phyloP scores from a whole-genome alignment of 257 asterid species.

The Fraxinus cuspidata region DNA sequence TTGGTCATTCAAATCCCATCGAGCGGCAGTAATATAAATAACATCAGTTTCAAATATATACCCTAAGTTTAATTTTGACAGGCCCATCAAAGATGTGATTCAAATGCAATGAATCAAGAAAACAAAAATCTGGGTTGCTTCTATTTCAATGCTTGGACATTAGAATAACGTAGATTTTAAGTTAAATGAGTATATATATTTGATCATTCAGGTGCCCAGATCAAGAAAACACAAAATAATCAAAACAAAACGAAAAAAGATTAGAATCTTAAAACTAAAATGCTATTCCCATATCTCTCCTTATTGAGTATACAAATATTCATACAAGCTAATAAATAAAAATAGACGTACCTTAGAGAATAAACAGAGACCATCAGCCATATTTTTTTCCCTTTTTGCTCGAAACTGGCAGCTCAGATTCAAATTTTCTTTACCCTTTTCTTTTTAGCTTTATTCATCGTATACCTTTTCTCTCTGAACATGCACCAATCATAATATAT shows the following conservation, averaged over 20 bases:
- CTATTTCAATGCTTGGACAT: neutral
- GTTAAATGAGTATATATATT: conserved; percentile 13
- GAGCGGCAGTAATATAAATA: conserved; percentile 12
- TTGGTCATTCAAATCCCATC: neutral
- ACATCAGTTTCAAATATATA: neutral
- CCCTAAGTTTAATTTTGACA: conserved; percentile 19
- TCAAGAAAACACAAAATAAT: conserved; percentile 26
- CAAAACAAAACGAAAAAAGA: no score
- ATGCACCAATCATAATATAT: conserved; percentile 29
- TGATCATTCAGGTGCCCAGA: conserved; percentile 27
- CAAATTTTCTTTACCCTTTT: conserved; percentile 45
- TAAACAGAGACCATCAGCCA: conserved; percentile 72
- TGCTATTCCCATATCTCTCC: no score
- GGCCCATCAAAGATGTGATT: conserved; percentile 1
- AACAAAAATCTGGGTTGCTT: conserved; percentile 20
- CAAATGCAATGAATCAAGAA: neutral
- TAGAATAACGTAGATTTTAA: conserved; percentile 11
- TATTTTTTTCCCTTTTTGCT: conserved; percentile 27
- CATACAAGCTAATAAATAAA: conserved; percentile 18
- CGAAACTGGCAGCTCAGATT: conserved; percentile 34
- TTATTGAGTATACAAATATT: no score
- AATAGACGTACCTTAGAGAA: conserved; percentile 56
- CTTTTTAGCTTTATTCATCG: conserved; percentile 47
- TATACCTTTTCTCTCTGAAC: conserved; percentile 25
- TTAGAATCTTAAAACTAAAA: no score